A percentile compares a stretch with the other conserved stretches of the same genome.
phyloP scores from a whole-genome alignment of 306 rosid genomes.

The Trifolium subterraneum region DNA sequence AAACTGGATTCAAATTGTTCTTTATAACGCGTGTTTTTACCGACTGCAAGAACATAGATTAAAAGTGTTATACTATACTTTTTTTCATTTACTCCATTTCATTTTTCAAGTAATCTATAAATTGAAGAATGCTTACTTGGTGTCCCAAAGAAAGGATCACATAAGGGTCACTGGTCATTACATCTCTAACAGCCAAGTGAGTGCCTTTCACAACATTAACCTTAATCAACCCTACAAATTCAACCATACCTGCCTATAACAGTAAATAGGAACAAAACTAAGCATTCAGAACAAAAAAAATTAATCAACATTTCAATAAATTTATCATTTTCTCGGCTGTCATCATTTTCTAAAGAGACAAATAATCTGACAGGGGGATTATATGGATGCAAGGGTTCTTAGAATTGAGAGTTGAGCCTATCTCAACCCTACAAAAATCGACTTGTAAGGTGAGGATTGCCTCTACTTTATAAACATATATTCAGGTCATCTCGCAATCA shows the following conservation, averaged over 20 bases:
- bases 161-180: constrained; percentile 90
- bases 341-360: background rate
- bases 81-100: constrained; percentile 11
- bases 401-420: too few species aligned
- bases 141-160: constrained; percentile 88
- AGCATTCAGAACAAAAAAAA: too few species aligned
- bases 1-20: constrained; percentile 87
- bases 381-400: too few species aligned
- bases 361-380: too few species aligned
- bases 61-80: constrained; percentile 8
- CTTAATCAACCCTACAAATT: constrained; percentile 91
- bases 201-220: constrained; percentile 92
- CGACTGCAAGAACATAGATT: constrained; percentile 62
- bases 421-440: too few species aligned
- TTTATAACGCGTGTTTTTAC: constrained; percentile 90
- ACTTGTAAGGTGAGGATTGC: too few species aligned
- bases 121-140: constrained; percentile 70
- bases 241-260: constrained; percentile 96
- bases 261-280: constrained; percentile 35
- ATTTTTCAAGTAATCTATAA: constrained; percentile 12
- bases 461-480: too few species aligned
- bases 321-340: background rate
- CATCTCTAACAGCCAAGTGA: constrained; percentile 80
- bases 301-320: too few species aligned
- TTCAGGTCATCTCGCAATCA: too few species aligned